Evolutionary conservation across 345 rosid species (phyloP).

Genomic region (Barbarea vulgaris): DNA sequence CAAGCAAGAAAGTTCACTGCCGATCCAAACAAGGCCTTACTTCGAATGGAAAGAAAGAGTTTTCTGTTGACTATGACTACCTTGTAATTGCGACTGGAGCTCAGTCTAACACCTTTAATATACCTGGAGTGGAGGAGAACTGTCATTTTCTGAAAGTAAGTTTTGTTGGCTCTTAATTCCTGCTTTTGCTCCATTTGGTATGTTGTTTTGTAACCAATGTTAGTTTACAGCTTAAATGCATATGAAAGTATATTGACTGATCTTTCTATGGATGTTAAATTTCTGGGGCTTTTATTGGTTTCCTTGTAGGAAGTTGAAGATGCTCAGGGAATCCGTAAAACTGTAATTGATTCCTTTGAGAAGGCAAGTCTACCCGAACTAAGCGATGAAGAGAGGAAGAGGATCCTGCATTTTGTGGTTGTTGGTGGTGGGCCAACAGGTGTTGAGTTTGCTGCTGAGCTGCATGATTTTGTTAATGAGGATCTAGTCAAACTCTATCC

Average conservation of each 20-base stretch:
- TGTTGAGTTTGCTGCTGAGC: constrained; percentile 98
- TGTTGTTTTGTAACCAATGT: neutral
- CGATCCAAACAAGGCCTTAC: constrained; percentile 50
- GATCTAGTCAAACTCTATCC: constrained; percentile 89
- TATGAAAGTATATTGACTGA: neutral
- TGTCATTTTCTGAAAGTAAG: constrained; percentile 92
- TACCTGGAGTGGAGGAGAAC: constrained; percentile 91
- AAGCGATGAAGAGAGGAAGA: constrained; percentile 84
- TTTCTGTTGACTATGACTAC: constrained; percentile 82
- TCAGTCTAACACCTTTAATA: constrained; percentile 89
- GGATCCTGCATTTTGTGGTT: constrained; percentile 90
- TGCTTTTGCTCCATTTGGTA: neutral
- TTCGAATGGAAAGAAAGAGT: constrained; percentile 65
- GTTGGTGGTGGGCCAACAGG: constrained; percentile 99
- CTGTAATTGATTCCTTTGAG: constrained; percentile 85
- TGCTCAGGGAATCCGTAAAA: constrained; percentile 85
- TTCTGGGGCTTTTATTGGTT: constrained; percentile 4
- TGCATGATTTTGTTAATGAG: constrained; percentile 87
- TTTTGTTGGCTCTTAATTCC: neutral
- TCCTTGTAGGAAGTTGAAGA: constrained; percentile 88
- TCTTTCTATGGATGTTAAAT: neutral
- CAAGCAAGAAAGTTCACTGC: constrained; percentile 78
- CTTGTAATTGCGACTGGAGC: constrained; percentile 97
- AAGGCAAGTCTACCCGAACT: constrained; percentile 86
- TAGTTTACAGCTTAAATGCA: neutral